A percentile compares a stretch with the other conserved stretches of the same genome.
These are phyloP conservation scores for Schizosaccharomyces osmophilus DNA, from an alignment of 805 yeast species.

Conservation along the genomic window DNA sequence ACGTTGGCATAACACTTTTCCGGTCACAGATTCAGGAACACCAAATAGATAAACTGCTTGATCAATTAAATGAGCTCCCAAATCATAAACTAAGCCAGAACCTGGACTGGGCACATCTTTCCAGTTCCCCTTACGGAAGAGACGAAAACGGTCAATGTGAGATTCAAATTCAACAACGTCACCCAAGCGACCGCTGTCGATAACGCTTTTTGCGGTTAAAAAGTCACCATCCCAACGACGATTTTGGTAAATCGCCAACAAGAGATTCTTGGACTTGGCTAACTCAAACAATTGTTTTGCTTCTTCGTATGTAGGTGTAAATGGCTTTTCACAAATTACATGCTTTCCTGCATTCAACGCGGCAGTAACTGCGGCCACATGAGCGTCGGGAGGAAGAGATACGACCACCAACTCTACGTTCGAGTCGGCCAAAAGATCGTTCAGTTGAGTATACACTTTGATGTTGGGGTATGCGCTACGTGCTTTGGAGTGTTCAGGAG, in stretches of 20 bases:
- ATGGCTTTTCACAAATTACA: constrained; percentile 30
- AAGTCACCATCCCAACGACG: constrained; percentile 2
- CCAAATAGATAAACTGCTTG: constrained; percentile 1
- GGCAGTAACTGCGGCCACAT: constrained; percentile 19
- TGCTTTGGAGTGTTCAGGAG: neutral
- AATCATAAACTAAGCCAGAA: neutral
- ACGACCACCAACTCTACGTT: neutral
- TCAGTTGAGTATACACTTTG: neutral
- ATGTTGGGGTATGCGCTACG: neutral
- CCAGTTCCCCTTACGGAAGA: neutral
- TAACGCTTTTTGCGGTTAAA: neutral
- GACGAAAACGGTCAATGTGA: constrained; percentile 1
- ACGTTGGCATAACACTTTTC: neutral
- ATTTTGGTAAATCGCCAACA: constrained; percentile 11
- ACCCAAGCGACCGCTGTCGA: constrained; percentile 1
- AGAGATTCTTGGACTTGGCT: constrained; percentile 21
- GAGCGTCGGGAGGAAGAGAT: constrained; percentile 23
- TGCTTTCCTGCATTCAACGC: constrained; percentile 23
- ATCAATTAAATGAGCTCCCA: constrained; percentile 1
- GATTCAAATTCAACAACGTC: constrained; percentile 1
- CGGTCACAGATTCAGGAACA: neutral
- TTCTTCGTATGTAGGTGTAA: constrained; percentile 24
- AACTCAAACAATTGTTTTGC: constrained; percentile 19
- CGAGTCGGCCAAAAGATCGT: neutral
- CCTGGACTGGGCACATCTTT: neutral